Evolutionary conservation across 345 rosid genomes (phyloP).

Genomic region (Cochlearia excelsa): DNA sequence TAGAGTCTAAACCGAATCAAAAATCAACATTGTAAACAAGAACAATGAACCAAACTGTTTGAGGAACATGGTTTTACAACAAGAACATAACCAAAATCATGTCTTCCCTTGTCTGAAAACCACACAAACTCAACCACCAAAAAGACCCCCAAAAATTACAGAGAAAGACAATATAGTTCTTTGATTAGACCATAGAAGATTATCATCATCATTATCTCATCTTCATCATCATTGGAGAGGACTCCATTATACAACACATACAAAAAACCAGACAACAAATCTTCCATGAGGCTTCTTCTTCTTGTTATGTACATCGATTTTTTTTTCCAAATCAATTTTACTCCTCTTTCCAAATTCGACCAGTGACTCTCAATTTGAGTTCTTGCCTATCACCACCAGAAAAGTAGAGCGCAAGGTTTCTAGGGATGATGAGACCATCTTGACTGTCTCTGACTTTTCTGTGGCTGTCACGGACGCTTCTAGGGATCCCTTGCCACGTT

Average conservation of each 20-base stretch:
- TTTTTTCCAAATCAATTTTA: conserved; percentile 29
- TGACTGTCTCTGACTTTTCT: conserved; percentile 87
- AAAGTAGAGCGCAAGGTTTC: conserved; percentile 82
- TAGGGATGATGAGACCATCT: conserved; percentile 79
- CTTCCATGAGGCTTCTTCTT: conserved; percentile 28
- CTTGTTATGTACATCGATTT: conserved; percentile 34
- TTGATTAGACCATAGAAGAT: conserved; percentile 26
- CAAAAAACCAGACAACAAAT: conserved; percentile 27
- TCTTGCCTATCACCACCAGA: conserved; percentile 87
- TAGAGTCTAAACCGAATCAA: background rate
- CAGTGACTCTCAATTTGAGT: conserved; percentile 82
- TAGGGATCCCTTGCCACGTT: conserved; percentile 83
- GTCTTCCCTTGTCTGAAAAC: conserved; percentile 22
- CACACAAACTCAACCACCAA: conserved; percentile 6
- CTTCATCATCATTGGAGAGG: conserved; percentile 24
- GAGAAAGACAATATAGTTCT: conserved; percentile 18
- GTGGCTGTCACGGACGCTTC: conserved; percentile 91
- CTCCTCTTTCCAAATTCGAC: conserved; percentile 93
- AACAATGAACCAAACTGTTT: conserved; percentile 21
- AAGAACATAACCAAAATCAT: conserved; percentile 33
- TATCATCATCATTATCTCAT: conserved; percentile 26
- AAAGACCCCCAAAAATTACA: conserved; percentile 20
- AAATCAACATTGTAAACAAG: conserved; percentile 5
- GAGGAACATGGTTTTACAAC: conserved; percentile 29
- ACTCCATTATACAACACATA: conserved; percentile 16